phyloP scores from a whole-genome alignment of 352 stramenopile species.

The Blastocystis sp. region DNA sequence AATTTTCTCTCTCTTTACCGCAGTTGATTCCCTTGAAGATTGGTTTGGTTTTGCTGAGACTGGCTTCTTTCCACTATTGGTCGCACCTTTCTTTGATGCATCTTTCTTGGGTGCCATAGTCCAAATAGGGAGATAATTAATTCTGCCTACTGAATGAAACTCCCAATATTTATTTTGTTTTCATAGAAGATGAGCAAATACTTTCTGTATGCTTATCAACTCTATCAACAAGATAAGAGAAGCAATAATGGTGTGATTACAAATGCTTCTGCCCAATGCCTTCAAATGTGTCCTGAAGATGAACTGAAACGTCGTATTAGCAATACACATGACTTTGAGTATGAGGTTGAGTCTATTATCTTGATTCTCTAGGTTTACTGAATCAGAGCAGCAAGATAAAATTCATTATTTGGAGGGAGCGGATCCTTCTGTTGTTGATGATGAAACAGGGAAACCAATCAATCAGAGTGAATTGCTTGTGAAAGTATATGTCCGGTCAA shows the following conservation, averaged over 20 bases:
- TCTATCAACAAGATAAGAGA: not conserved
- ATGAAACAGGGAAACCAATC: not conserved
- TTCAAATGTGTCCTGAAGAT: not conserved
- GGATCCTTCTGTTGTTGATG: not conserved
- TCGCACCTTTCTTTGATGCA: not conserved
- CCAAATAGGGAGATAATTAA: not conserved
- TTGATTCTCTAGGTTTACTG: constrained; percentile 13
- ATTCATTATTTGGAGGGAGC: constrained; percentile 50
- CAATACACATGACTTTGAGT: not conserved
- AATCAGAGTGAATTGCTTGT: constrained; percentile 21
- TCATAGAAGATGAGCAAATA: constrained; percentile 20
- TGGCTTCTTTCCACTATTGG: not conserved
- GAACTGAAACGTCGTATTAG: not conserved
- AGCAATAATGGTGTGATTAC: not conserved
- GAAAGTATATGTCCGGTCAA: constrained; percentile 30
- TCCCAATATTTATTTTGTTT: not conserved
- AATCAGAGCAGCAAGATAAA: constrained; percentile 23
- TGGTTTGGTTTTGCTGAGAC: not conserved
- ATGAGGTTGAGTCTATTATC: not conserved
- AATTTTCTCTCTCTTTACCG: constrained; percentile 22
- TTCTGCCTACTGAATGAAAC: not conserved
- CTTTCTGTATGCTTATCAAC: constrained; percentile 34
- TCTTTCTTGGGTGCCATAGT: constrained; percentile 19
- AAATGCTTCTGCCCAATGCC: not conserved
- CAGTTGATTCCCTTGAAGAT: not conserved